Percentiles rank a stretch among this genome's conserved stretches.
These are phyloP conservation scores for Emydomyces testavorans DNA, from an alignment of 2,329 filamentous ascomycete species.

Conservation along the genomic window DNA sequence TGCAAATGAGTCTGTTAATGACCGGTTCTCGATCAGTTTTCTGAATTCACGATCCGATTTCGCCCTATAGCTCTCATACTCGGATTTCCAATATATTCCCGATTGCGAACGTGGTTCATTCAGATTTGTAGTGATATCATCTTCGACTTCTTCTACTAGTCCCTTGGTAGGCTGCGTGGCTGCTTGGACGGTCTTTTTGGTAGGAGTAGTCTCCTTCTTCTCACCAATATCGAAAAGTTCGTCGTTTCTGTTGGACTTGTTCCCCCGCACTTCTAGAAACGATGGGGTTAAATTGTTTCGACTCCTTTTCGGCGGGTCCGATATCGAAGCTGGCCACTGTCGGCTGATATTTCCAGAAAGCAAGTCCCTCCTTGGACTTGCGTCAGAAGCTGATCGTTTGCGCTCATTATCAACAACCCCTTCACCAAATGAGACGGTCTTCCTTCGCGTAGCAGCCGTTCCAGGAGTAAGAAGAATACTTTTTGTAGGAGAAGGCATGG, in stretches of 20 bases:
- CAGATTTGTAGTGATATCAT: constrained; percentile 44
- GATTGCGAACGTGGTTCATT: constrained; percentile 46
- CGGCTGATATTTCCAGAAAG: constrained; percentile 39
- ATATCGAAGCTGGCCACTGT: constrained; percentile 14
- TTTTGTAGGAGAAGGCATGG: constrained; percentile 44
- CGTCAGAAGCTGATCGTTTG: constrained; percentile 36
- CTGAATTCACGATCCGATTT: constrained; percentile 50
- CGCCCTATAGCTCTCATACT: constrained; percentile 48
- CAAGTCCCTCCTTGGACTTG: constrained; percentile 37
- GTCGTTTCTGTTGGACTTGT: constrained; percentile 14
- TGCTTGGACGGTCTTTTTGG: background rate
- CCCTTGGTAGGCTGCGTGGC: background rate
- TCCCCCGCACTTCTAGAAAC: constrained; percentile 31
- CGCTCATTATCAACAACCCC: constrained; percentile 46
- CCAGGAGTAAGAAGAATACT: constrained; percentile 55
- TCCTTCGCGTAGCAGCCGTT: constrained; percentile 44
- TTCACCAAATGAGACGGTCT: constrained; percentile 51
- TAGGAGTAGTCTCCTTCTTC: constrained; percentile 5
- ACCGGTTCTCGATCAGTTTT: constrained; percentile 49
- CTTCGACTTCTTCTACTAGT: constrained; percentile 23
- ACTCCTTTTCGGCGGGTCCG: constrained; percentile 16
- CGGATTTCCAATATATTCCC: constrained; percentile 51
- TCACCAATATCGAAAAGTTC: constrained; percentile 24
- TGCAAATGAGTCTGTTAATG: constrained; percentile 48
- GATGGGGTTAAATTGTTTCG: constrained; percentile 34